Evolutionary conservation across 768 basidiomycete species (phyloP), one percentile per base, ranked within the genome.

Genomic region (Lyophyllum shimeji): DNA sequence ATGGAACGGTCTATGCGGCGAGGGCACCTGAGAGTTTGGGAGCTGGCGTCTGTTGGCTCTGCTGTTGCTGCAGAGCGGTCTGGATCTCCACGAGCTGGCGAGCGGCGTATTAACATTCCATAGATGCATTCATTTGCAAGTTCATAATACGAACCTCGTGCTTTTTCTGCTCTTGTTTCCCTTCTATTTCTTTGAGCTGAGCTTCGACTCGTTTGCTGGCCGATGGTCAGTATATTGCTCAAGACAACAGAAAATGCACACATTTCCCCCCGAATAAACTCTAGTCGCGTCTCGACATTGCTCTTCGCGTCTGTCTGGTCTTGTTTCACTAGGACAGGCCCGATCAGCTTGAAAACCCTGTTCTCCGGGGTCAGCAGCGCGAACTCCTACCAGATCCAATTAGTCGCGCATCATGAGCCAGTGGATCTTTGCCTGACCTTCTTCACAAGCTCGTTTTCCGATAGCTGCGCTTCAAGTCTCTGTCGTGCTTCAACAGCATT

Each of bases 381-480:
- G 66, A 98, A 94, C 74, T 98, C 96, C 95, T 98, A 67, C 53
- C n/a, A 27, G 51, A 46, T 46, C 21, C 18, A 12, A 46, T 55
- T 23, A 51, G 46, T 43, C 48, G 23, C 29, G 37, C 17, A 45
- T 25, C 25, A 45, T n/a, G n/a, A 21, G 33, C 13, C 57, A 29
- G 50, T 25, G 25, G 25, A 23, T 25, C 34, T 44, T n/a, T 34
- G 21, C 40, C 69, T 18, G 37, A 89, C 95, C 82, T 95, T 92
- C 69, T 93, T 86, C 44, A 98, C 96, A 46, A 86, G 76, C 70
- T 97, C 92, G 71, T 95, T 97, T 74, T 98, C 96, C 6, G 88
- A 86, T 43, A 89, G 73, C 68, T 97, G 95, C 0, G 93, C 86
- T 59, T 96, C 96, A n/a, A 98, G 80, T 52, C 84, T 81, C 63